Percentiles rank a stretch among this genome's conserved stretches.
phyloP scores from a whole-genome alignment of 805 yeast species.

The Schizosaccharomyces cryophilus region DNA sequence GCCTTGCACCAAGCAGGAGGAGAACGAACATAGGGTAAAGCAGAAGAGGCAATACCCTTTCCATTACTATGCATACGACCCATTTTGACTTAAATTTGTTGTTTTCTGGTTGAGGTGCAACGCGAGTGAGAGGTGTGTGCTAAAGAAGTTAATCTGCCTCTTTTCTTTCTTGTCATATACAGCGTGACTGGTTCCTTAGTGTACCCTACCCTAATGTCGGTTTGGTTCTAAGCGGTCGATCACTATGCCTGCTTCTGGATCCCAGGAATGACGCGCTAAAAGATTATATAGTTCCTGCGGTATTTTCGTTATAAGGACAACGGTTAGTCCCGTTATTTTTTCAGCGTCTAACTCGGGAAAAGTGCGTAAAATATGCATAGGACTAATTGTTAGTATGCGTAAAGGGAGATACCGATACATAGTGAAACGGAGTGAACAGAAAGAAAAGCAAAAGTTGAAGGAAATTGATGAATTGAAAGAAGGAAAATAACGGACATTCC shows the following conservation, averaged over 20 bases:
- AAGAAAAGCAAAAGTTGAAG: neutral
- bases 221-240: neutral
- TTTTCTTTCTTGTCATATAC: neutral
- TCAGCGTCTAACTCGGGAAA: slow-evolving; percentile 49
- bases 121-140: neutral
- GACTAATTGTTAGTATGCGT: slow-evolving; percentile 14
- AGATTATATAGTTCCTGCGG: slow-evolving; percentile 40
- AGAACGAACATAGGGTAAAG: slow-evolving; percentile 96
- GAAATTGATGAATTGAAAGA: neutral
- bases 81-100: slow-evolving; percentile 29
- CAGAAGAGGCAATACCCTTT: slow-evolving; percentile 97
- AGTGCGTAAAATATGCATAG: slow-evolving; percentile 51
- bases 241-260: slow-evolving; percentile 10
- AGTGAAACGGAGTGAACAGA: neutral
- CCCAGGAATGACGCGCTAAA: slow-evolving; percentile 38
- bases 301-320: slow-evolving; percentile 53
- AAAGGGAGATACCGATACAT: neutral
- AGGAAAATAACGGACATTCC: neutral
- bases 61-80: slow-evolving; percentile 64
- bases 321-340: slow-evolving; percentile 50
- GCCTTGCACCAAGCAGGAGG: slow-evolving; percentile 99
- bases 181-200: neutral
- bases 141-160: neutral
- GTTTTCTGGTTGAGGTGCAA: neutral
- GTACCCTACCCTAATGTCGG: neutral